phyloP scores from a whole-genome alignment of 768 basidiomycete species.

The Mycena capillaripes region DNA sequence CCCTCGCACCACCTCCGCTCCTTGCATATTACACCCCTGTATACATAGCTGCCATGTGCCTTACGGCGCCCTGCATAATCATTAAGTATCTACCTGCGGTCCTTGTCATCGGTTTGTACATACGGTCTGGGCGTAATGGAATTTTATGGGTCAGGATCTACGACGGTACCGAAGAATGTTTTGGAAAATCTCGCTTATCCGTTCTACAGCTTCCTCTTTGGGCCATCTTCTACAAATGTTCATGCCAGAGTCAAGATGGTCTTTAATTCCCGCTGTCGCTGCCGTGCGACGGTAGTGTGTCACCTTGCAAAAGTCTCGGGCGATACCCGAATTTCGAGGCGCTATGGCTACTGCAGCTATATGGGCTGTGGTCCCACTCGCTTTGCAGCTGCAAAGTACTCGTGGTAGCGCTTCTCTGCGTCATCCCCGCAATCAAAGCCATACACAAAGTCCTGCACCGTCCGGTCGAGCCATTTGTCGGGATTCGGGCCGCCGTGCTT shows the following conservation, averaged over 20 bases:
- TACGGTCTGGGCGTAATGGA: constrained; percentile 3
- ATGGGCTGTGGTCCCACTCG: too few species aligned
- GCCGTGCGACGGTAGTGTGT: too few species aligned
- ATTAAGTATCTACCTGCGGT: constrained; percentile 1
- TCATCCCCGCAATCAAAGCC: constrained; percentile 38
- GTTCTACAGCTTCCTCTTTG: too few species aligned
- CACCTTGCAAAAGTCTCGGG: too few species aligned
- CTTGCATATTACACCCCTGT: neutral
- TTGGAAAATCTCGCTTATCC: too few species aligned
- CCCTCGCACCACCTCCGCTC: neutral
- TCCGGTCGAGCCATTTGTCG: constrained; percentile 38
- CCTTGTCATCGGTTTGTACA: constrained; percentile 8
- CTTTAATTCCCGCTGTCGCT: too few species aligned
- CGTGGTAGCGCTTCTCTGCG: constrained; percentile 30
- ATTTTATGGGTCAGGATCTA: neutral
- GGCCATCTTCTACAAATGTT: too few species aligned
- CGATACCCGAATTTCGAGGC: too few species aligned
- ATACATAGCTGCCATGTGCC: neutral
- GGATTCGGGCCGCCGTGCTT: constrained; percentile 38
- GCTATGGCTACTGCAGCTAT: too few species aligned
- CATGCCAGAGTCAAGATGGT: too few species aligned
- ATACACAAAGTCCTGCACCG: constrained; percentile 41
- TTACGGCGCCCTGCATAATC: neutral
- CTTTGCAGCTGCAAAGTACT: constrained; percentile 23
- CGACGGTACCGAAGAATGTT: too few species aligned